Evolutionary conservation across 1,284 basidiomycete species (phyloP), one percentile per base, ranked within the genome.

Genomic region (Ceratobasidium sp.): DNA sequence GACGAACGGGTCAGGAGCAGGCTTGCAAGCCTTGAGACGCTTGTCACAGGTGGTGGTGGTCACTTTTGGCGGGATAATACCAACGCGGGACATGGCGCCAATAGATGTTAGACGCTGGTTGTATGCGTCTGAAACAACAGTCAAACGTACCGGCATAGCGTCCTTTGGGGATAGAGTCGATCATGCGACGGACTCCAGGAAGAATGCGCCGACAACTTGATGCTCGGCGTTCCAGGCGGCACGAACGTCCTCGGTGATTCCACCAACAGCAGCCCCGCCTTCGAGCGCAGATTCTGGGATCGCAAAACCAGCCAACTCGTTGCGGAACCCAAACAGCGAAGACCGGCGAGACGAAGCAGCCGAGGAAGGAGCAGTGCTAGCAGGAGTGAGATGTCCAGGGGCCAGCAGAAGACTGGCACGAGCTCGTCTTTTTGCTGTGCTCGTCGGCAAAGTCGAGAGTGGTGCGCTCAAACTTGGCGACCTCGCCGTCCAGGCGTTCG

Each of bases 31-130:
- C 46, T 86, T 72, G 56, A 72, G 69, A 27, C 69, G 69, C 48
- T 72, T 88, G 84, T 93, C 92, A 80, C 93, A 91, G 48, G 91
- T 91, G 22, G 92, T 93, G 81, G 93, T 91, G 31, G 91, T 92
- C 41, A 93, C 88, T 48, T 84, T 82, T 7, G 92, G 91, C 11
- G 90, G 90, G 0, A 85, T 85, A 81, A 93, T 93, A 19, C 90
- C 90, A 58, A 90, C 90, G 74, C 89, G 88, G 7, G 85, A 85
- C 86, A 92, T 89, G 79, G 90, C 91, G 24, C 90, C 90, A 73
- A 77, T 62, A 68, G 46, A 37, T n/a, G 7, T 29, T 34, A 74
- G 77, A 51, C 75, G 72, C 65, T 48, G 27, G 22, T 61, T 56
- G 6, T 46, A 62, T 62, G 64, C 74, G 76, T 34, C 24, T 76